Conservation (phyloP, 1,284 basidiomycete genomes). For the Cryptococcus sp. region DNA sequence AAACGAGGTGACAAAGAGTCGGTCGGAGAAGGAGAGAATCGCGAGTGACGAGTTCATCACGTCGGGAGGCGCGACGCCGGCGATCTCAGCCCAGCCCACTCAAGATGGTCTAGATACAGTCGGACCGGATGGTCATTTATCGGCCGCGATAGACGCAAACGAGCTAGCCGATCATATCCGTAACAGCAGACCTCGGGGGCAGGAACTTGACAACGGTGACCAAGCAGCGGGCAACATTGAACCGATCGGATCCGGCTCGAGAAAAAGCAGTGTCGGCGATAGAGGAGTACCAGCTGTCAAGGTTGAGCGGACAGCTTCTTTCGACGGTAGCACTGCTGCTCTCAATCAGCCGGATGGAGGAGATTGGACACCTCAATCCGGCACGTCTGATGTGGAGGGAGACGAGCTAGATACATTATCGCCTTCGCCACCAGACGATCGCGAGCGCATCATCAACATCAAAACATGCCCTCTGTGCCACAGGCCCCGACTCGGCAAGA, state of each 20-base stretch:
- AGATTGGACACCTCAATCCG: constrained; percentile 20
- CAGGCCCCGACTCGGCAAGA: constrained; percentile 76
- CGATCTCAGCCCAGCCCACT: constrained; percentile 33
- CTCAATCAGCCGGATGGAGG: constrained; percentile 7
- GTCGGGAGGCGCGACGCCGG: constrained; percentile 26
- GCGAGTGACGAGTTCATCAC: constrained; percentile 14
- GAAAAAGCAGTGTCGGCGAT: background rate
- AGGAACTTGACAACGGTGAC: constrained; percentile 11
- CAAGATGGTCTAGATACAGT: constrained; percentile 35
- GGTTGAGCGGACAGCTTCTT: constrained; percentile 29
- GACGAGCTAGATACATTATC: constrained; percentile 54
- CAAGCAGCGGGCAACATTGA: constrained; percentile 31
- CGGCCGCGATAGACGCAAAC: constrained; percentile 37
- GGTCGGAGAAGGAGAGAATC: constrained; percentile 65
- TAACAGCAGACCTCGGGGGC: constrained; percentile 25
- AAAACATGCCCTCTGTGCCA: constrained; percentile 93
- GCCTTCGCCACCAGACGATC: constrained; percentile 56
- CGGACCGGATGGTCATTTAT: constrained; percentile 35
- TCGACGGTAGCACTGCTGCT: constrained; percentile 15
- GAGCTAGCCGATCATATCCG: constrained; percentile 40
- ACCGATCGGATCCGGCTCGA: constrained; percentile 2
- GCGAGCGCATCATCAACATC: constrained; percentile 91
- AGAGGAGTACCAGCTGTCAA: constrained; percentile 33
- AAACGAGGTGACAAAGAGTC: constrained; percentile 70
- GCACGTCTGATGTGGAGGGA: constrained; percentile 22